These are phyloP conservation scores for Phytophthora pistaciae DNA, from an alignment of 352 stramenopile species.

Conservation along the genomic window DNA sequence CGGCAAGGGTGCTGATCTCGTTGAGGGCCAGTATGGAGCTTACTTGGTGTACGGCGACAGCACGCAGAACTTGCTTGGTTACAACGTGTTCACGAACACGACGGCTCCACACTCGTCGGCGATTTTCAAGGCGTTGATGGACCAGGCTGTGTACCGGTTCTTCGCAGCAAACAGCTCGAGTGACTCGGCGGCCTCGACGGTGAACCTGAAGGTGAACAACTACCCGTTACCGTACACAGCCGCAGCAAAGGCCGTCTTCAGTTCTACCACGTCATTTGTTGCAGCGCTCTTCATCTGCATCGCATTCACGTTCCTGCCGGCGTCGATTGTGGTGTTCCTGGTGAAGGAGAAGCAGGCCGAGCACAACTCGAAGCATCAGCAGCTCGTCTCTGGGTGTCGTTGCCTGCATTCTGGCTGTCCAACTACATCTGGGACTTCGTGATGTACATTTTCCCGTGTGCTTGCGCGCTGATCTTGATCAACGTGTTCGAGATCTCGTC, in stretches of 20 bases:
- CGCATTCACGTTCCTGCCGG: conserved; percentile 91
- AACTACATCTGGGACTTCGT: conserved; percentile 94
- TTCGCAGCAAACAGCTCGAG: conserved; percentile 37
- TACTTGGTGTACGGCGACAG: conserved; percentile 51
- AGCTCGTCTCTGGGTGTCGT: conserved; percentile 94
- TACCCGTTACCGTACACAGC: conserved; percentile 51
- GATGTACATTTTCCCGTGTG: conserved; percentile 87
- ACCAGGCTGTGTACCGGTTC: conserved; percentile 61
- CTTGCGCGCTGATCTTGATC: conserved; percentile 45
- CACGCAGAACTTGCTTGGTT: conserved; percentile 50
- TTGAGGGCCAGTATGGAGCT: conserved; percentile 47
- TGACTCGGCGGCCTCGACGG: conserved; percentile 1
- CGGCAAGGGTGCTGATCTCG: conserved; percentile 20
- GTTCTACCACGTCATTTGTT: conserved; percentile 62
- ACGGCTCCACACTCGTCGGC: conserved; percentile 43
- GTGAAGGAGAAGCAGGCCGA: conserved; percentile 93
- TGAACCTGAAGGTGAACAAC: conserved; percentile 53
- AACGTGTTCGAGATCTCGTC: conserved; percentile 46
- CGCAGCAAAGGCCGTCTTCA: conserved; percentile 43
- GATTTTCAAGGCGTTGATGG: conserved; percentile 66
- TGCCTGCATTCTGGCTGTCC: conserved; percentile 95
- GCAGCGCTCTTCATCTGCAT: conserved; percentile 83
- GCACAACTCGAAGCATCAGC: conserved; percentile 96
- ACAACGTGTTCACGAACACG: conserved; percentile 69
- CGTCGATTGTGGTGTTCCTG: conserved; percentile 94